These are phyloP conservation scores for Zoysia matrella DNA, from an alignment of 202 grass and related monocot genomes.

Conservation along the genomic window DNA sequence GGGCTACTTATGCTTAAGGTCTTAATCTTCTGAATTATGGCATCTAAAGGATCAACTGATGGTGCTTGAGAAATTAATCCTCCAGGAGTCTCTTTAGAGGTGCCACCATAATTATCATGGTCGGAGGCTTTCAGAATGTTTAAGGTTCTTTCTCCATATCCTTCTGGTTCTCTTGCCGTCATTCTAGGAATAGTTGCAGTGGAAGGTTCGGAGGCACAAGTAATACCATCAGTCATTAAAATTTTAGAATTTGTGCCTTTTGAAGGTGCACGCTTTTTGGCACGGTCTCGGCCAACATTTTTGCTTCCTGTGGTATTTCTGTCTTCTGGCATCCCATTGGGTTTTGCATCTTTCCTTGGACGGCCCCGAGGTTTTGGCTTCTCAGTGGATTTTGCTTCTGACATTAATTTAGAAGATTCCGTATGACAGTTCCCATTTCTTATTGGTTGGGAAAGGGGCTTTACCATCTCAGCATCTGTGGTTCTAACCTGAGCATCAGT, in stretches of 20 bases:
- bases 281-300: slow-evolving; percentile 32
- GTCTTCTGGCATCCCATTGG: slow-evolving; percentile 47
- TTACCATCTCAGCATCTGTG: slow-evolving; percentile 19
- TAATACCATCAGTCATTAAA: slow-evolving; percentile 33
- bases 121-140: slow-evolving; percentile 5
- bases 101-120: slow-evolving; percentile 17
- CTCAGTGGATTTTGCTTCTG: slow-evolving; percentile 39
- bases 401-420: slow-evolving; percentile 33
- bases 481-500: slow-evolving; percentile 16
- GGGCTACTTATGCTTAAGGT: slow-evolving; percentile 52
- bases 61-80: slow-evolving; percentile 38
- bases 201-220: slow-evolving; percentile 44
- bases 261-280: slow-evolving; percentile 36
- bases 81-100: slow-evolving; percentile 26
- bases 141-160: neutral
- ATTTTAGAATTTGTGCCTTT: slow-evolving; percentile 18
- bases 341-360: slow-evolving; percentile 44
- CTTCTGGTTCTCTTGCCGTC: slow-evolving; percentile 22
- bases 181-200: slow-evolving; percentile 15
- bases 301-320: slow-evolving; percentile 44
- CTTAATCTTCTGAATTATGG: too few relatives aligned
- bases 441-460: slow-evolving; percentile 27
- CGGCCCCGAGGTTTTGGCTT: slow-evolving; percentile 57
- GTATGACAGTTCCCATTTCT: slow-evolving; percentile 38
- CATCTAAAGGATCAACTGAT: slow-evolving; percentile 53